A percentile compares a stretch with the other conserved stretches of the same genome.
Conservation (phyloP, 768 basidiomycete species). For the Erythrobasidium yunnanense region DNA sequence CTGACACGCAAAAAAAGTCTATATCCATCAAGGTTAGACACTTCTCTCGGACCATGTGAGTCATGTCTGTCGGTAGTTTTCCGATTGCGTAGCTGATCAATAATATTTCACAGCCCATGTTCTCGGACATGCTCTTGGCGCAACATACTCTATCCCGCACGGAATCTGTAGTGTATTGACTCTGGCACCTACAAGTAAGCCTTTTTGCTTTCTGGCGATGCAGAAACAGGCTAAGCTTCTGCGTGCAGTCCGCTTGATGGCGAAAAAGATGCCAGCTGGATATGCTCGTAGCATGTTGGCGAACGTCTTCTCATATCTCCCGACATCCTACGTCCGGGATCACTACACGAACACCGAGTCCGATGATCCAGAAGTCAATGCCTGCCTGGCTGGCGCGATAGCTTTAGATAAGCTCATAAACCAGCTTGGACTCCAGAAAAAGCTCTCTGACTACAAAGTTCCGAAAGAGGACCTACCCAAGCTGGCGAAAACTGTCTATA, state of each 20-base stretch:
- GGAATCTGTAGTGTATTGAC: conserved; percentile 58
- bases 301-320: conserved; percentile 12
- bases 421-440: conserved; percentile 26
- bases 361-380: not conserved
- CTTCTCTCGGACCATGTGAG: conserved; percentile 15
- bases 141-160: conserved; percentile 62
- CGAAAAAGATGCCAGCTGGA: not conserved
- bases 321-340: conserved; percentile 15
- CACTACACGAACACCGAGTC: not conserved
- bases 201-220: not conserved
- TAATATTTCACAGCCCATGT: conserved; percentile 56
- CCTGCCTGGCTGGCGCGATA: not conserved
- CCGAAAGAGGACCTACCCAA: conserved; percentile 24
- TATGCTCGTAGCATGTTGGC: conserved; percentile 15
- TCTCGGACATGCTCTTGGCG: conserved; percentile 63
- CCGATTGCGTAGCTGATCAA: not conserved
- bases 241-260: conserved; percentile 10
- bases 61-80: not conserved
- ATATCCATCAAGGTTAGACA: conserved; percentile 11
- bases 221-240: not conserved
- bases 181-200: conserved; percentile 20
- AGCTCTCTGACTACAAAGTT: conserved; percentile 29
- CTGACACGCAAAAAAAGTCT: not conserved
- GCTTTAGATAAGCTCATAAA: conserved; percentile 26
- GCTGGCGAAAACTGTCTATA: conserved; percentile 25